Evolutionary conservation across 148 eudicot genomes (phyloP), one percentile per base, ranked within the genome.

Genomic region (Fallopia convolvulus): DNA sequence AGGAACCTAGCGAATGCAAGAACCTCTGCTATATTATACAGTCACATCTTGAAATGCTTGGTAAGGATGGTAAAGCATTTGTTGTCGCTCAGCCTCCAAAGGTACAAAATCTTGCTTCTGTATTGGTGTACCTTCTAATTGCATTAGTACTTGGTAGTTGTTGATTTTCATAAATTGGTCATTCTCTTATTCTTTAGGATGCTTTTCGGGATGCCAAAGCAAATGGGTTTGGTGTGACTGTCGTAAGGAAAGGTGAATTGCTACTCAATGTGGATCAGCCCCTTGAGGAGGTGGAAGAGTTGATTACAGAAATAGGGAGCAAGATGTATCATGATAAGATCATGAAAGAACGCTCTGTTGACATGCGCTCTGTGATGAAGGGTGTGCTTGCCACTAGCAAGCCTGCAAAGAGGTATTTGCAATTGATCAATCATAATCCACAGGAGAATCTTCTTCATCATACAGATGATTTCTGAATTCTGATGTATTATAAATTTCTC

Each of bases 231-330:
- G 87, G 89, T 78, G 95, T 94, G 44, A 92, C 93, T 0, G 98
- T 92, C 44, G 87, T 94, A 58, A 90, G 85, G 84, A 94, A 92
- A 88, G 90, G 93, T 58, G 89, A 92, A 80, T 78, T 94, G 80
- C 77, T 80, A 82, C 88, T 94, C 53, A 89, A 92, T 83, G 83
- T 92, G 71, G 98, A 94, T 82, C 95, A 92, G 80, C 84, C 89
- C 13, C 87, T 94, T 49, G 95, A 92, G 86, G 98, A 94, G 68
- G 95, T 92, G 2, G 98, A 94, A 79, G 98, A 92, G 81, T 60
- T 77, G 33, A 87, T 94, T 23, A 76, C 73, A 21, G 98, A 94
- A 84, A 89, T 92, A 4, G 97, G 98, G 39, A 94, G 91, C 83
- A 92, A 92, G 81, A 87, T 92, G 65, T 94, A 92, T 87, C 93